Percentiles rank a stretch among this genome's conserved stretches.
Conservation (phyloP, 2,329 filamentous ascomycete genomes). For the Hortaea sp. region DNA sequence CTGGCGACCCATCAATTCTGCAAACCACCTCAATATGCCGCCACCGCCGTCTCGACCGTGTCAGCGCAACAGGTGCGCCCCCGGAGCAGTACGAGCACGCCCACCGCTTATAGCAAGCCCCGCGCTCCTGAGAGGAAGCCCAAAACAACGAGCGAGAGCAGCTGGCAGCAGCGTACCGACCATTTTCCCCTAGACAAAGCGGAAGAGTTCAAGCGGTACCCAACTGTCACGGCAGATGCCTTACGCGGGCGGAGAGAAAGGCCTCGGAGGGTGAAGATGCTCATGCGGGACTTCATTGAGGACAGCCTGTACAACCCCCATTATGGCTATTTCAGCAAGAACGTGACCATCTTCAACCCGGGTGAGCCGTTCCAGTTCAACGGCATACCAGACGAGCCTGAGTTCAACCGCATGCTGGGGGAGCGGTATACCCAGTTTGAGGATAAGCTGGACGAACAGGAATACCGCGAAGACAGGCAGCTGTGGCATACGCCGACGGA, state of each 20-base stretch:
- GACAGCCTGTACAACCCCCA: conserved; percentile 43
- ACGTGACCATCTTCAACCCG: conserved; percentile 61
- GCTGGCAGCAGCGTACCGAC: conserved; percentile 78
- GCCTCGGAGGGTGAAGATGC: conserved; percentile 86
- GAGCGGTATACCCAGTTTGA: conserved; percentile 83
- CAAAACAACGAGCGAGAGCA: conserved; percentile 49
- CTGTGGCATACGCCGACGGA: conserved; percentile 98
- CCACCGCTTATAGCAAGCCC: conserved; percentile 7
- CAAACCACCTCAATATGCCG: conserved; percentile 5
- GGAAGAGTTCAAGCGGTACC: conserved; percentile 72
- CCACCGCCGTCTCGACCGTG: conserved; percentile 48
- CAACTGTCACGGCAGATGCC: conserved; percentile 73
- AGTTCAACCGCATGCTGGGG: conserved; percentile 69
- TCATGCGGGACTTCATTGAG: conserved; percentile 95
- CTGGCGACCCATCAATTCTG: conserved; percentile 61
- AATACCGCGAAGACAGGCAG: conserved; percentile 68
- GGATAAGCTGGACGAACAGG: conserved; percentile 65
- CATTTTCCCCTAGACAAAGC: conserved; percentile 66
- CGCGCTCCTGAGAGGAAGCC: conserved; percentile 9
- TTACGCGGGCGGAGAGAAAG: conserved; percentile 63
- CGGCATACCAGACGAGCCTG: conserved; percentile 67
- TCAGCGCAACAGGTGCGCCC: conserved; percentile 20
- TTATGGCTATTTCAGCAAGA: conserved; percentile 26
- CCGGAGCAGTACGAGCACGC: conserved; percentile 5
- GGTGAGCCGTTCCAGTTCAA: conserved; percentile 87